phyloP scores from a whole-genome alignment of 768 basidiomycete genomes.

The Calvatia gigantea region DNA sequence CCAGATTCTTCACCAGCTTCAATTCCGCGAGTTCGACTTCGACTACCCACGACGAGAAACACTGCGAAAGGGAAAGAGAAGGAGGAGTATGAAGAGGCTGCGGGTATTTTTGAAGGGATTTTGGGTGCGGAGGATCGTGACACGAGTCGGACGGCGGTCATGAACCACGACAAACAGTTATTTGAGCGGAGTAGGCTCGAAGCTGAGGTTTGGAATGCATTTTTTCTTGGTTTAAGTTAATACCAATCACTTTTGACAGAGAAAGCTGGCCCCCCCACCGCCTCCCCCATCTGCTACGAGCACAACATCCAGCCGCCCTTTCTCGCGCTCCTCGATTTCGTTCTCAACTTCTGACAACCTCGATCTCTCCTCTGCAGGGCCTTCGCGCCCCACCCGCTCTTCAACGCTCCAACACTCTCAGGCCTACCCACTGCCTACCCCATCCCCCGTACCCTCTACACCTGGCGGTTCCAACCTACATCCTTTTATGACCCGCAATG shows the following conservation, averaged over 20 bases:
- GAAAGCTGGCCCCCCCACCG: conserved; percentile 45
- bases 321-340: conserved; percentile 4
- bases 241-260: conserved; percentile 27
- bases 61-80: conserved; percentile 70
- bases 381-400: conserved; percentile 65
- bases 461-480: conserved; percentile 29
- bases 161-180: conserved; percentile 53
- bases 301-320: conserved; percentile 2
- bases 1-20: conserved; percentile 32
- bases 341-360: neutral
- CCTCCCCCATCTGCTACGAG: conserved; percentile 21
- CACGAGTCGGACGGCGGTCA: conserved; percentile 63
- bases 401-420: conserved; percentile 39
- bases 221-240: neutral
- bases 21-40: conserved; percentile 46
- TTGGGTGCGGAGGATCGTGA: conserved; percentile 68
- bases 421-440: conserved; percentile 28
- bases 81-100: conserved; percentile 68
- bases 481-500: conserved; percentile 18
- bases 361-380: conserved; percentile 39
- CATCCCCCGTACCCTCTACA: conserved; percentile 42
- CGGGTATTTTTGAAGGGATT: conserved; percentile 83
- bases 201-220: conserved; percentile 61
- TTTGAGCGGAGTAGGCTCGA: conserved; percentile 71
- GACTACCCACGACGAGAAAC: conserved; percentile 51